A percentile compares a stretch with the other conserved stretches of the same genome.
Conservation (phyloP, 2,329 filamentous ascomycete species). For the Trichoderma simmonsii region DNA sequence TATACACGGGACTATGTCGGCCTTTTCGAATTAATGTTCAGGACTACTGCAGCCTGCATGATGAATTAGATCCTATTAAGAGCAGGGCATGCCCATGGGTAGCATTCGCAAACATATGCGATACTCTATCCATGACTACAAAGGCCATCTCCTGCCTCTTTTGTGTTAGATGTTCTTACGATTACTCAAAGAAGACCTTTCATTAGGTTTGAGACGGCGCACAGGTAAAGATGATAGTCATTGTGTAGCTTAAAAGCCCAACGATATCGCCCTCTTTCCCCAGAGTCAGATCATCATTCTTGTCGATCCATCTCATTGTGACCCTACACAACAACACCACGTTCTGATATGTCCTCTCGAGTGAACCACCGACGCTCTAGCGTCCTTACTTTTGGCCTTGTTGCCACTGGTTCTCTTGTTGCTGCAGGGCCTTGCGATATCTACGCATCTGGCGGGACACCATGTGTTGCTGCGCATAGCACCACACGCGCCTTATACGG, state of each 20-base stretch:
- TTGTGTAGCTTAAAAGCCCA: not conserved
- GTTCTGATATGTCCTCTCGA: not conserved
- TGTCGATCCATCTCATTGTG: not conserved
- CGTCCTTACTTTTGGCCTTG: not conserved
- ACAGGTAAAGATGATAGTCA: not conserved
- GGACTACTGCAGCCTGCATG: not conserved
- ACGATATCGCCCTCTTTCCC: not conserved
- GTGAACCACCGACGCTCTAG: not conserved
- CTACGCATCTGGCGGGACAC: constrained; percentile 2
- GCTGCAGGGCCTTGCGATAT: not conserved
- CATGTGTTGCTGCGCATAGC: constrained; percentile 11
- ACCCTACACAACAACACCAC: not conserved
- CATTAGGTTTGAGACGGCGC: not conserved
- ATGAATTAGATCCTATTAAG: not conserved
- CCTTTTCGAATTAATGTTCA: not conserved
- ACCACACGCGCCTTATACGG: constrained; percentile 4
- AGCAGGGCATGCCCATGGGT: not conserved
- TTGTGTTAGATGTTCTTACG: not conserved
- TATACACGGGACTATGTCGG: not conserved
- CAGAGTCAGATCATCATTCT: not conserved
- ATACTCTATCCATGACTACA: not conserved
- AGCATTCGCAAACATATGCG: not conserved
- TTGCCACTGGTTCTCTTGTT: not conserved
- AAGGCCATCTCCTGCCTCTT: not conserved
- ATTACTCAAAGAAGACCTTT: not conserved